Conservation (phyloP, 2,329 filamentous ascomycete species). For the Monascus ruber region DNA sequence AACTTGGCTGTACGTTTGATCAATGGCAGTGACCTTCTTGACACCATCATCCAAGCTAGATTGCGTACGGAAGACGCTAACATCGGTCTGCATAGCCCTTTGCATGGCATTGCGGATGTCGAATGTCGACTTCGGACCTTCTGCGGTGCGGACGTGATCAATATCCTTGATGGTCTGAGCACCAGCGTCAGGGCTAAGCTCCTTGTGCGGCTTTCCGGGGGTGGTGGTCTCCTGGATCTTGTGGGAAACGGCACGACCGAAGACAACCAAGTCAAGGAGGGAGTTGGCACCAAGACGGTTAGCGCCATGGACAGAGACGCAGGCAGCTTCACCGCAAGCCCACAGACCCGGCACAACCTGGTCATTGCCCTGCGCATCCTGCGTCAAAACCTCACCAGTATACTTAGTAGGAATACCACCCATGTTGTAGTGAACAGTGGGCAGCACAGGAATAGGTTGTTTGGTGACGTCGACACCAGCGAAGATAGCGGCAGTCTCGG, state of each 20-base stretch:
- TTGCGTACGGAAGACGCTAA: constrained; percentile 92
- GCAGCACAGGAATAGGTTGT: constrained; percentile 91
- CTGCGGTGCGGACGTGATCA: constrained; percentile 72
- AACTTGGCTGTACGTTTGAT: constrained; percentile 66
- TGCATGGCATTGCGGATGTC: constrained; percentile 90
- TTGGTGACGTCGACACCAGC: constrained; percentile 93
- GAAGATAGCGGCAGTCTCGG: constrained; percentile 95
- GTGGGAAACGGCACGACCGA: constrained; percentile 93
- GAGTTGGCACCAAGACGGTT: constrained; percentile 98
- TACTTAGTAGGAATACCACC: constrained; percentile 96
- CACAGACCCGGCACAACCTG: constrained; percentile 90
- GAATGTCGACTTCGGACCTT: constrained; percentile 75
- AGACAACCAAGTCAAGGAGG: constrained; percentile 91
- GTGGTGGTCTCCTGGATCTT: constrained; percentile 91
- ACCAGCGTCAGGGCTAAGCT: constrained; percentile 73
- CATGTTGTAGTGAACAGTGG: constrained; percentile 99
- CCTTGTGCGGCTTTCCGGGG: constrained; percentile 68
- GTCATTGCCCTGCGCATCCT: constrained; percentile 78
- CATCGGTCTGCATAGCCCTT: constrained; percentile 96
- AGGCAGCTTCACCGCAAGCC: constrained; percentile 93
- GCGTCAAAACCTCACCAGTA: constrained; percentile 87
- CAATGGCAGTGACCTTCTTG: constrained; percentile 72
- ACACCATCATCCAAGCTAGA: constrained; percentile 91
- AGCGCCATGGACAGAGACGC: constrained; percentile 94
- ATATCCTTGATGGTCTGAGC: constrained; percentile 76